Conservation (phyloP, 768 basidiomycete species). For the Royoungia palumana region DNA sequence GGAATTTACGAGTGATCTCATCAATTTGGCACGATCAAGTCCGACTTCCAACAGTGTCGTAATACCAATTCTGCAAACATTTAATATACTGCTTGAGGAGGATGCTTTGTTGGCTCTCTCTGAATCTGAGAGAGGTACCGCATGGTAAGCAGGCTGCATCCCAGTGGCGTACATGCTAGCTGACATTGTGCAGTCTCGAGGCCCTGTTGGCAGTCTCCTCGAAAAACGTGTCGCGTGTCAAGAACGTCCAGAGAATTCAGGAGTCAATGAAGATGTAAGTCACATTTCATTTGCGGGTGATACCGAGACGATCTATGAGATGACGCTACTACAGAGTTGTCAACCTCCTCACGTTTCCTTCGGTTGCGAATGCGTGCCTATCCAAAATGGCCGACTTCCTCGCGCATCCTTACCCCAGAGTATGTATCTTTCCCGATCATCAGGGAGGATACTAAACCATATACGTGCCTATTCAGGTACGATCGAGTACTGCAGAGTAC, state of each 20-base stretch:
- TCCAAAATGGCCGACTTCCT: conserved; percentile 58
- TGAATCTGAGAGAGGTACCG: conserved; percentile 43
- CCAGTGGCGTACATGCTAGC: conserved; percentile 9
- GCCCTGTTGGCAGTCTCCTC: conserved; percentile 54
- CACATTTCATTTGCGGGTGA: conserved; percentile 26
- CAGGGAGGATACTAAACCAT: conserved; percentile 5
- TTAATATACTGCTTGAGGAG: conserved; percentile 69
- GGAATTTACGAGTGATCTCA: conserved; percentile 56
- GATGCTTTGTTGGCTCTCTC: conserved; percentile 53
- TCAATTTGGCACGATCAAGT: conserved; percentile 50
- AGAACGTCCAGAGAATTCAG: conserved; percentile 78
- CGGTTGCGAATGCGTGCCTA: conserved; percentile 42
- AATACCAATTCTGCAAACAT: conserved; percentile 77
- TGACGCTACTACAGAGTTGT: conserved; percentile 48
- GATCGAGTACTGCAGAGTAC: conserved; percentile 78
- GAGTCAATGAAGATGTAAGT: conserved; percentile 81
- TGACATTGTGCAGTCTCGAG: conserved; percentile 43
- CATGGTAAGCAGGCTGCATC: conserved; percentile 44
- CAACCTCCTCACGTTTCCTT: conserved; percentile 54
- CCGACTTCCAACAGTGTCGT: conserved; percentile 66
- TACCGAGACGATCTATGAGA: conserved; percentile 10
- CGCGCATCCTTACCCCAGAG: conserved; percentile 76
- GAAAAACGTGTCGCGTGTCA: conserved; percentile 63
- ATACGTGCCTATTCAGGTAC: conserved; percentile 48
- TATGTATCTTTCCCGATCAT: conserved; percentile 34